phyloP scores from a whole-genome alignment of 1,284 basidiomycete species.

The Rhizoctonia solani region DNA sequence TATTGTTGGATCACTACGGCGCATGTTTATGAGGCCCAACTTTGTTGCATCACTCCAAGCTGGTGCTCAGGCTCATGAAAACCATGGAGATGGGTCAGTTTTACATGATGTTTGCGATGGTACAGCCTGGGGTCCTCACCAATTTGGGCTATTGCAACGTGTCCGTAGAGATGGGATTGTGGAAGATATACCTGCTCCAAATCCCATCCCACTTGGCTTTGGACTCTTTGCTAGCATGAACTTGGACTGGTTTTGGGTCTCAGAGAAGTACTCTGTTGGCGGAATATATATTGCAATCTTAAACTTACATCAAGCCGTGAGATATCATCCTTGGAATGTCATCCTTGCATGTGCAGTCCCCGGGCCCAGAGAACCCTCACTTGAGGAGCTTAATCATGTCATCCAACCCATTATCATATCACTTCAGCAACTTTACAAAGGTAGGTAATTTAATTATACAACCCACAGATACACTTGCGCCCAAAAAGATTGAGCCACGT shows the following conservation, averaged over 20 bases:
- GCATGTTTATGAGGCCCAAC: neutral
- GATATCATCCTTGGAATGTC: neutral
- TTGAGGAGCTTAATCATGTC: constrained; percentile 10
- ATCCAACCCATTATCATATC: neutral
- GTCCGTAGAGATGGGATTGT: neutral
- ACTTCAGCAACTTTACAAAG: neutral
- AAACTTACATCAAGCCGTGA: neutral
- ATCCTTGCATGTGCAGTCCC: constrained; percentile 1
- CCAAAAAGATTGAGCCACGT: no score
- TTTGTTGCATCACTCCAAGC: neutral
- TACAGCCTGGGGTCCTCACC: neutral
- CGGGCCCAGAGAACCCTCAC: neutral
- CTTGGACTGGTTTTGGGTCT: constrained; percentile 1
- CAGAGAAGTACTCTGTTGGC: neutral
- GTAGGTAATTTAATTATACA: neutral
- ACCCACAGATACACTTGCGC: neutral
- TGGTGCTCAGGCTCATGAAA: neutral
- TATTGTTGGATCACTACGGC: neutral
- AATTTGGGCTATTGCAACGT: neutral
- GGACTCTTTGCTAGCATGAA: neutral
- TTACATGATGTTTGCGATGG: constrained; percentile 1
- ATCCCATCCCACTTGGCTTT: neutral
- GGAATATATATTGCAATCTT: neutral
- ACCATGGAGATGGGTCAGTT: neutral
- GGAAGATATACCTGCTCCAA: neutral